Evolutionary conservation across 371 early-diverging fungal genomes (phyloP), one percentile per base, ranked within the genome.

Genomic region (Syncephalastrum sp.): DNA sequence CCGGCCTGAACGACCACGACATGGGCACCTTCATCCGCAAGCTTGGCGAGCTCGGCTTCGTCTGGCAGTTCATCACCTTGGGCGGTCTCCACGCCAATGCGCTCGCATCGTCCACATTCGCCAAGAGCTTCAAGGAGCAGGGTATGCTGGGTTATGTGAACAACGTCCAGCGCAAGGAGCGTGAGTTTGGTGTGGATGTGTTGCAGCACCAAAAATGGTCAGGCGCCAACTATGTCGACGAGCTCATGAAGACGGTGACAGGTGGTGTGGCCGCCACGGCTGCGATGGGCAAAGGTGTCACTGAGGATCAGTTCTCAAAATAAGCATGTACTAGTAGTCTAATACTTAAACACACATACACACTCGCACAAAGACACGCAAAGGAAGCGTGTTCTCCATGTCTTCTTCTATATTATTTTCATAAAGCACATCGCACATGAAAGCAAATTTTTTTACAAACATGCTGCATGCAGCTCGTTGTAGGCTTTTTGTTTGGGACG

Each of bases 21-120:
- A 96, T 98, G 81, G 78, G 83, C 42, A 72, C 80, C 56, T 98
- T 88, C 69, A 87, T 96, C 57, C 68, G 65, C 12, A 85, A 91
- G 55, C 81, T 98, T 21, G 96, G 92, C 57, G 81, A 84, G 65
- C 84, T 97, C 16, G 97, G 97, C 12, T 97, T 97, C 72, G 85
- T 82, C 41, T 98, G 98, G 97, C 98, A 98, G 78, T 98, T 98
- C 77, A 97, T 97, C 68, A 98, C 99, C n/a, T 81, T 98, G 21
- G 99, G 91, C 65, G 99, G 99, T 64, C 93, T 98, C 82, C 99
- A 98, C 71, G 91, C 93, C 58, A 91, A 95, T 64, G 94, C 93
- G 6, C 72, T 91, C 17, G 82, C 86, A 44, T 71, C 82, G 48
- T 97, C 96, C 63, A 75, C 87, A 46, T 97, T 98, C 82, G 95